phyloP scores from a whole-genome alignment of 164 flowering plant genomes.

The Liquidambar formosana region DNA sequence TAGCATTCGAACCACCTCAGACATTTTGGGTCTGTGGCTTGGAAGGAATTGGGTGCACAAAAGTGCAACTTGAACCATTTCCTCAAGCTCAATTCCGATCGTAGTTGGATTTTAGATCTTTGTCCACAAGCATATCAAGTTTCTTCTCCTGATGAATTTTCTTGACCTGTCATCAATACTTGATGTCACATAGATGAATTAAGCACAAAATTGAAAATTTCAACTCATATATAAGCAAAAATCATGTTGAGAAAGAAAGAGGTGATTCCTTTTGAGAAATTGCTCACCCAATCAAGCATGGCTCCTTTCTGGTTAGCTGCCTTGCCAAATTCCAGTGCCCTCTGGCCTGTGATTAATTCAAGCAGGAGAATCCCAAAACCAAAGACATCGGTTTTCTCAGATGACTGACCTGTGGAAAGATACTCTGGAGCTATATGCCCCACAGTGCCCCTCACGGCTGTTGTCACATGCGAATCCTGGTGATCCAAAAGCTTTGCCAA shows the following conservation, averaged over 20 bases:
- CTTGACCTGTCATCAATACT: constrained; percentile 54
- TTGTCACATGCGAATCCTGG: constrained; percentile 89
- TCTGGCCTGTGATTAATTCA: constrained; percentile 83
- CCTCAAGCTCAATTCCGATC: constrained; percentile 80
- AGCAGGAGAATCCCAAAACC: constrained; percentile 96
- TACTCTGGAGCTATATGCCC: constrained; percentile 98
- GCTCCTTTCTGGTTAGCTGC: constrained; percentile 85
- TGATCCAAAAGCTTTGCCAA: constrained; percentile 93
- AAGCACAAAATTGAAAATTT: neutral
- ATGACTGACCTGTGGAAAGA: constrained; percentile 93
- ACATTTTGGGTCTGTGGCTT: constrained; percentile 73
- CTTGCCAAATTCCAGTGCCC: constrained; percentile 88
- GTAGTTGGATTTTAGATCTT: constrained; percentile 62
- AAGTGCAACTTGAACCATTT: constrained; percentile 80
- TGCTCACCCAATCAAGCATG: constrained; percentile 88
- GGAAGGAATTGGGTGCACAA: constrained; percentile 74
- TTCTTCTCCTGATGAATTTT: constrained; percentile 79
- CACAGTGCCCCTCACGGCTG: constrained; percentile 92
- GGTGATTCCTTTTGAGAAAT: too few relatives aligned
- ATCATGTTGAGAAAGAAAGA: too few relatives aligned
- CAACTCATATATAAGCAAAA: too few relatives aligned
- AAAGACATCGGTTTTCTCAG: constrained; percentile 91
- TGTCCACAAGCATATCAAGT: constrained; percentile 76
- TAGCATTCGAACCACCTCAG: constrained; percentile 79
- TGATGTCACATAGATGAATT: neutral